These are phyloP conservation scores for Wallacemonas sp. DNA, from an alignment of 208 protist genomes.

Conservation along the genomic window DNA sequence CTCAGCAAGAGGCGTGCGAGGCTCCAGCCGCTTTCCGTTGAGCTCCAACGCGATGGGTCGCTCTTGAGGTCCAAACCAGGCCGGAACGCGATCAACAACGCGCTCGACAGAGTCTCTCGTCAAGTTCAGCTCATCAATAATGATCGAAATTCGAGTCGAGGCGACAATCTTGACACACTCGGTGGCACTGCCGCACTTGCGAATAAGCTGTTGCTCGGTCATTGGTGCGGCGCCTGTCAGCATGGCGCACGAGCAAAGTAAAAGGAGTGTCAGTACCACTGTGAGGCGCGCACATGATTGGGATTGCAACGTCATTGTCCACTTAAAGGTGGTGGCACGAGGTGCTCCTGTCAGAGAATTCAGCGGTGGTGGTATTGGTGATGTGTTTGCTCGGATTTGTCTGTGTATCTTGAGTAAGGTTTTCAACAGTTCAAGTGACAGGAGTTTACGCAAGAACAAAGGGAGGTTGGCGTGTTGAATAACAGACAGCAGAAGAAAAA, in stretches of 20 bases:
- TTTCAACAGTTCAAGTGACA: too few relatives aligned
- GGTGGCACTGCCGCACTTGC: slow-evolving; percentile 8
- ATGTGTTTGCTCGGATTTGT: too few relatives aligned
- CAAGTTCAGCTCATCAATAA: slow-evolving; percentile 26
- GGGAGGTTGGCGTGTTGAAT: too few relatives aligned
- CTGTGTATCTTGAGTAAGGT: too few relatives aligned
- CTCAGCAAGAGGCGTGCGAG: slow-evolving; percentile 19
- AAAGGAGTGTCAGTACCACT: neutral
- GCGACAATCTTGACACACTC: slow-evolving; percentile 16
- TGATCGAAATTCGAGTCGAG: slow-evolving; percentile 8
- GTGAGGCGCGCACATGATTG: neutral
- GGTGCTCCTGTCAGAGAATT: too few relatives aligned
- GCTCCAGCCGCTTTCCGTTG: slow-evolving; percentile 24
- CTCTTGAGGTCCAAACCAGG: slow-evolving; percentile 35
- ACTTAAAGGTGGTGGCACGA: too few relatives aligned
- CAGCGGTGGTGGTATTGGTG: too few relatives aligned
- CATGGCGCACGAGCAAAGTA: neutral
- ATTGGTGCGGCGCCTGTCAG: neutral
- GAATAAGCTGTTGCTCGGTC: neutral
- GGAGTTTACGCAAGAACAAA: too few relatives aligned
- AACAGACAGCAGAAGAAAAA: too few relatives aligned
- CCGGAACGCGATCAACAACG: slow-evolving; percentile 28
- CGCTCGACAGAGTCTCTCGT: slow-evolving; percentile 28
- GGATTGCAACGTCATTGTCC: too few relatives aligned
- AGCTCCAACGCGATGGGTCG: slow-evolving; percentile 27